Evolutionary conservation across 306 rosid genomes (phyloP), one percentile per base, ranked within the genome.

Genomic region (Cucurbita moschata): DNA sequence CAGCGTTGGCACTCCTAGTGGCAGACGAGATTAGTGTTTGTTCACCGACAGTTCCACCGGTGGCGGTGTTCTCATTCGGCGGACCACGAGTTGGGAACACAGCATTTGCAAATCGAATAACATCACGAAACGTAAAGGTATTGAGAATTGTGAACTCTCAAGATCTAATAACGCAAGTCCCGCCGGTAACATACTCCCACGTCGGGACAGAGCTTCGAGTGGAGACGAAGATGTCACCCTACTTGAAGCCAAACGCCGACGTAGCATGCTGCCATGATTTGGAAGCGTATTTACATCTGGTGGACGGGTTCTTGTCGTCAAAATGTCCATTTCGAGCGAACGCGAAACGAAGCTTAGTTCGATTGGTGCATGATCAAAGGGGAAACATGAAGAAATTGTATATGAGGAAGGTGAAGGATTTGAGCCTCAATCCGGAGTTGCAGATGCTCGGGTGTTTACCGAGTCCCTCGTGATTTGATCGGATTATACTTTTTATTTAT

Each of bases 231-330:
- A 91, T 83, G 92, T 95, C 99, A 0, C 99, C 99, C 0, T 95
- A 77, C 16, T 77, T 95, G 60, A 95, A 87, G 73, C 96, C 99
- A 0, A 83, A 95, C 67, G 99, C 99, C 2, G 97, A 91, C 72
- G 83, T 90, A 65, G 96, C 92, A 0, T 95, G 97, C 56, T 89
- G 96, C 7, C 99, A 95, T 73, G 99, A 95, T 21, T 50, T 95
- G 77, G 99, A 95, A 78, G 99, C 99, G 5, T 95, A 95, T 62
- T 55, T 95, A 54, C 99, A 95, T 63, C 54, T 95, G 78, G 99
- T 95, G 77, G 99, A 95, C 74, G 99, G 99, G 5, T 95, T 83
- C 50, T 8, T 87, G 87, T 94, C 99, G 0, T 91, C 99, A 0
- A 89, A 91, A 52, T 83, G 89, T 79, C 99, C 99, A 0, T 95